Percentiles rank a stretch among this genome's conserved stretches.
phyloP scores from a whole-genome alignment of 2,329 filamentous ascomycete species.

The Aspergillus fischeri region DNA sequence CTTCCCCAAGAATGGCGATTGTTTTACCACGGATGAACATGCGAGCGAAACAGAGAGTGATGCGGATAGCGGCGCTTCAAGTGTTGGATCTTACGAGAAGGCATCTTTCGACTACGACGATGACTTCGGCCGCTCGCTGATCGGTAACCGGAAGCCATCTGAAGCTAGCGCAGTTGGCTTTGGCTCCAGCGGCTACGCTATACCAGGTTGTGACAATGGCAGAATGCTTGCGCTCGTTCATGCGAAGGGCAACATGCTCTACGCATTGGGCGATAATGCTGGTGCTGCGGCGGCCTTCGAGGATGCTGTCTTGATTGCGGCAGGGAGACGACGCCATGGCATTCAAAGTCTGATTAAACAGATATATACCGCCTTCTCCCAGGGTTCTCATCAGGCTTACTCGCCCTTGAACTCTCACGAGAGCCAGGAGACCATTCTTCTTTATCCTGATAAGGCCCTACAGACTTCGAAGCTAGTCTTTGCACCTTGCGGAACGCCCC shows the following conservation, averaged over 20 bases:
- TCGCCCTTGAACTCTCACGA: constrained; percentile 31
- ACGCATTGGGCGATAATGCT: constrained; percentile 76
- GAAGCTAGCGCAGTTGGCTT: constrained; percentile 50
- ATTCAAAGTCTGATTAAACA: constrained; percentile 75
- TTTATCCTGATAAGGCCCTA: constrained; percentile 79
- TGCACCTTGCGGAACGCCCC: constrained; percentile 67
- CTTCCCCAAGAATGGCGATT: constrained; percentile 46
- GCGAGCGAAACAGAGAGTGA: constrained; percentile 59
- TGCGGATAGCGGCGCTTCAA: constrained; percentile 50
- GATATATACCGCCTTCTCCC: constrained; percentile 67
- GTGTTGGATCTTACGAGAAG: constrained; percentile 51
- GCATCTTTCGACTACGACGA: constrained; percentile 56
- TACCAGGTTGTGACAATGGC: constrained; percentile 84
- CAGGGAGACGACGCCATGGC: constrained; percentile 64
- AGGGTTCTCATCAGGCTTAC: constrained; percentile 40
- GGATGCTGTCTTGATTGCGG: constrained; percentile 85
- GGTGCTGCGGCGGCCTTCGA: constrained; percentile 86
- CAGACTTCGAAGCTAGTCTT: constrained; percentile 83
- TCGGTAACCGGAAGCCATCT: constrained; percentile 22
- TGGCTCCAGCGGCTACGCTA: constrained; percentile 76
- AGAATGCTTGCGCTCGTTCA: constrained; percentile 90
- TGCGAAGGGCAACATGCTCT: constrained; percentile 98
- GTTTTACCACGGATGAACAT: constrained; percentile 48
- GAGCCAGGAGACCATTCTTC: constrained; percentile 61
- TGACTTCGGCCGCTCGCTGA: constrained; percentile 29